Evolutionary conservation across 2,329 filamentous ascomycete genomes (phyloP).

Genomic region (Pseudogymnoascus sp.): DNA sequence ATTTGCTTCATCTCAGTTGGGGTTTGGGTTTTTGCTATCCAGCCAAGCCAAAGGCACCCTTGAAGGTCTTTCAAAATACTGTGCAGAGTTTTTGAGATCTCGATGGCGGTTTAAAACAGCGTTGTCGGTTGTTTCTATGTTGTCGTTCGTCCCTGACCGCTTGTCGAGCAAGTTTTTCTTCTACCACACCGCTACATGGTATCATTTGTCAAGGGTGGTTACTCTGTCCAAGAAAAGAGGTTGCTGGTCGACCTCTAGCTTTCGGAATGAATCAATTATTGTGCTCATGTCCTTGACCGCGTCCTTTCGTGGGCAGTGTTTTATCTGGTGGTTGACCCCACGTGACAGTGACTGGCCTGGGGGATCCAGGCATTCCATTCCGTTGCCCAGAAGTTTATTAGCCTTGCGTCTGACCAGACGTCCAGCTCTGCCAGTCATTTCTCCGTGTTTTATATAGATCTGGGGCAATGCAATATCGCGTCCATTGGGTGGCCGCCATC

Average conservation of each 20-base stretch:
- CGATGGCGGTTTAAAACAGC: not conserved
- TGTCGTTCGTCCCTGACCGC: not conserved
- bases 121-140: not conserved
- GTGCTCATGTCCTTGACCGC: not conserved
- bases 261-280: not conserved
- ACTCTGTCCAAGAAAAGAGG: not conserved
- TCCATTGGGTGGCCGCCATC: not conserved
- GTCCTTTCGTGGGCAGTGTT: not conserved
- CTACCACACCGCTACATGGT: not conserved
- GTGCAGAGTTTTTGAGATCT: not conserved
- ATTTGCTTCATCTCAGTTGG: not conserved
- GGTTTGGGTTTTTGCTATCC: not conserved
- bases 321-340: not conserved
- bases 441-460: not conserved
- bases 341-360: not conserved
- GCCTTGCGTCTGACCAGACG: not conserved
- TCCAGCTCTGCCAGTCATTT: conserved; percentile 4
- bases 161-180: not conserved
- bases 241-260: not conserved
- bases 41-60: not conserved
- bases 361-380: not conserved
- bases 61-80: not conserved
- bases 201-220: not conserved
- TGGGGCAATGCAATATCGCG: not conserved
- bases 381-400: not conserved